Base-by-base conservation (phyloP, 169 alveolate genomes). In the Plasmodium relictum region DNA sequence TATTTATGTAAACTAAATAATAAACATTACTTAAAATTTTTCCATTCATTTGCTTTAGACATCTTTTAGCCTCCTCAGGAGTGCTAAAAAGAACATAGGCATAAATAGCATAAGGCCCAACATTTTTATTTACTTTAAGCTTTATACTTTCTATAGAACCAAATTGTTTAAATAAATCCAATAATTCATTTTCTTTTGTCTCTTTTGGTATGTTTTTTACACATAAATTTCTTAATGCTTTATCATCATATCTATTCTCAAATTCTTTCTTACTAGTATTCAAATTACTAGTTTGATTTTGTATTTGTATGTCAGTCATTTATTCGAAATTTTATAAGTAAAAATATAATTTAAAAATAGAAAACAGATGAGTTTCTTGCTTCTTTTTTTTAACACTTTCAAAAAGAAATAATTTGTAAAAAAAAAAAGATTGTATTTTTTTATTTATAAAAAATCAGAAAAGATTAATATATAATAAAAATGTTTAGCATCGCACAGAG, bases 11-110 rank as follows among this genome's bases (percentile, higher is more conserved):
- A 45, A 58, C 22, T 9, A 54, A 39, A 61, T 14, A 16, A 37
- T n/a, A 12, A 69, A 45, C 18, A 78, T 86, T 86, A 86, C 92
- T 86, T 86, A 86, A 63, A 71, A 86, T 48, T 63, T 71, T 71
- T 26, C 92, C 92, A 65, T 86, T 86, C 88, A 86, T 72, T 48
- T 72, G 86, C 58, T 86, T 72, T 69, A 86, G 72, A 86, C 92
- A 86, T 31, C 74, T 54, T 62, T 86, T 71, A 71, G 92, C 92
- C 87, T 86, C 92, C 87, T 86, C 87, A 18, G 76, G 88, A 71
- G 92, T 24, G 56, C 92, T 71, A 71, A 86, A 86, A 37, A 70
- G 87, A 86, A 86, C 92, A 50, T 71, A 68, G 31, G 92, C 92
- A 66, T 71, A 86, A 6, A 71, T 71, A n/a, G 92, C 92, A 61